Evolutionary conservation across 192 early-diverging fungal species (phyloP).

Genomic region (Podila clonocystis): DNA sequence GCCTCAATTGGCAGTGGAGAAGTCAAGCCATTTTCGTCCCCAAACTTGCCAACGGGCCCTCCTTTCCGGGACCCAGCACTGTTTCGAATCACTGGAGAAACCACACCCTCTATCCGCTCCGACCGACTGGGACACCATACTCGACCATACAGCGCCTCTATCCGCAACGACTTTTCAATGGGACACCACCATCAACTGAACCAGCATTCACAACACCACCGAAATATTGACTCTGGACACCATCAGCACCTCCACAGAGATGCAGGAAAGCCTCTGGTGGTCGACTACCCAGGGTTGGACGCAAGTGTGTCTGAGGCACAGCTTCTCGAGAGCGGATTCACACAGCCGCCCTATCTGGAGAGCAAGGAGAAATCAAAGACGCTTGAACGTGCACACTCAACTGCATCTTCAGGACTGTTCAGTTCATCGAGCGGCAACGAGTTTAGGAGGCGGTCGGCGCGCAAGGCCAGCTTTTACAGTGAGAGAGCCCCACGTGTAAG

Average conservation of each 20-base stretch:
- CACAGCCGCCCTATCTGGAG: neutral
- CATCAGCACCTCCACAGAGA: neutral
- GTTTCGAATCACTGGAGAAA: conserved; percentile 6
- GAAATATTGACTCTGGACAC: conserved; percentile 10
- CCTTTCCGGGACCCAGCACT: conserved; percentile 6
- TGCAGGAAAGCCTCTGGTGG: conserved; percentile 5
- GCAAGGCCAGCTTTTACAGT: conserved; percentile 48
- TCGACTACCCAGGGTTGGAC: conserved; percentile 40
- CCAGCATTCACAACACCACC: neutral
- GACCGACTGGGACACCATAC: neutral
- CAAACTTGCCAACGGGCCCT: neutral
- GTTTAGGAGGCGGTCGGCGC: conserved; percentile 34
- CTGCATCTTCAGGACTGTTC: conserved; percentile 9
- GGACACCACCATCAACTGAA: conserved; percentile 5
- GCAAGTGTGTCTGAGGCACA: conserved; percentile 18
- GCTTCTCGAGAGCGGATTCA: conserved; percentile 18
- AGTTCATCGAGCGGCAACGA: neutral
- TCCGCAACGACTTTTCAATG: conserved; percentile 9
- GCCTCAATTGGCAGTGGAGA: neutral
- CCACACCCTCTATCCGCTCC: conserved; percentile 22
- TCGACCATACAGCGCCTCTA: conserved; percentile 20
- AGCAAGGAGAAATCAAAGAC: neutral
- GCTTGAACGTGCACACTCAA: conserved; percentile 14
- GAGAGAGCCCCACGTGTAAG: conserved; percentile 46
- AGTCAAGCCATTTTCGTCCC: neutral